These are phyloP conservation scores for Sporothrix sp. DNA, from an alignment of 2,329 filamentous ascomycete genomes.

Conservation along the genomic window DNA sequence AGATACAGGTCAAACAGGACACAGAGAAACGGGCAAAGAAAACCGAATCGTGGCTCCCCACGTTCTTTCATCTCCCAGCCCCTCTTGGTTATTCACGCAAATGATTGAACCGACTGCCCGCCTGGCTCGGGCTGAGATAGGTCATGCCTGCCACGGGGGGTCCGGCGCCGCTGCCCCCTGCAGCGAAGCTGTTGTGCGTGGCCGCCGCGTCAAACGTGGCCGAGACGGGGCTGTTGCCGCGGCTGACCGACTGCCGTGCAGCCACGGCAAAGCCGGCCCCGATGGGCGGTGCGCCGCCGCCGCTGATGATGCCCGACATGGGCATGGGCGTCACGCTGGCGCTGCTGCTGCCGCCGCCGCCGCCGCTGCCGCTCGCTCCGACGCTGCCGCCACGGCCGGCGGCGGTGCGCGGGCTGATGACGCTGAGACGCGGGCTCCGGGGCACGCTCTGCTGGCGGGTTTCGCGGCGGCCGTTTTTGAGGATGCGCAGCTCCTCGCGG, in stretches of 20 bases:
- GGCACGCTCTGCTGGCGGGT: conserved; percentile 48
- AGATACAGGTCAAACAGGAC: background rate
- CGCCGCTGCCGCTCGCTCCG: conserved; percentile 18
- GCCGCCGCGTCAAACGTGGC: conserved; percentile 24
- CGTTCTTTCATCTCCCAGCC: no score
- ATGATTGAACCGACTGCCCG: no score
- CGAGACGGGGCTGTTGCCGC: conserved; percentile 41
- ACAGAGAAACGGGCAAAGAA: background rate
- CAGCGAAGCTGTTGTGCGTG: background rate
- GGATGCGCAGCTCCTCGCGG: conserved; percentile 38
- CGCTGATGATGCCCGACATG: no score
- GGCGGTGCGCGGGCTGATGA: conserved; percentile 40
- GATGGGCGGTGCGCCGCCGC: conserved; percentile 12
- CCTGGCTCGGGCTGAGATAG: no score
- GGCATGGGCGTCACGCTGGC: background rate
- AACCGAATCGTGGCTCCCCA: no score
- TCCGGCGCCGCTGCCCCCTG: no score
- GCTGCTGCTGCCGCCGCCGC: conserved; percentile 22
- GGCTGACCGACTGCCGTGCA: conserved; percentile 25
- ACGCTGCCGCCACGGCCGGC: conserved; percentile 7
- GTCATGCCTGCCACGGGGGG: no score
- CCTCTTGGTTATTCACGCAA: no score
- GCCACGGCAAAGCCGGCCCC: conserved; percentile 1
- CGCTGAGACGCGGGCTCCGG: conserved; percentile 44
- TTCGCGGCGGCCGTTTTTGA: conserved; percentile 43